Conservation (phyloP, 768 basidiomycete genomes). For the Rhizopogon rudus region DNA sequence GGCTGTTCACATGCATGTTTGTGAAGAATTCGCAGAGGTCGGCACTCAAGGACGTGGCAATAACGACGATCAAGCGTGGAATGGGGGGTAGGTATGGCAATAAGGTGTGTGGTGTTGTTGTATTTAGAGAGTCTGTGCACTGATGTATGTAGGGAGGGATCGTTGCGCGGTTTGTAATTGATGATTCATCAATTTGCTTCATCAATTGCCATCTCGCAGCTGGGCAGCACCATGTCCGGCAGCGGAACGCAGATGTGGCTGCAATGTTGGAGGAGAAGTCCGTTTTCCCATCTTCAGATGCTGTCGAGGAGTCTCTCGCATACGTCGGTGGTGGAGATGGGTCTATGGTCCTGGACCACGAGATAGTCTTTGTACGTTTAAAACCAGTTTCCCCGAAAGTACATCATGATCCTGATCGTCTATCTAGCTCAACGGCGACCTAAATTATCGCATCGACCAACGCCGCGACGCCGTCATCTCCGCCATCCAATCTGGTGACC, state of each 20-base stretch:
- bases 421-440: conserved; percentile 77
- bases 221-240: conserved; percentile 77
- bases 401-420: conserved; percentile 4
- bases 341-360: conserved; percentile 90
- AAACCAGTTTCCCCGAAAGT: background rate
- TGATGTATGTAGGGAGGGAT: conserved; percentile 68
- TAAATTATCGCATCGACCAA: conserved; percentile 97
- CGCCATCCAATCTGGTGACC: conserved; percentile 63
- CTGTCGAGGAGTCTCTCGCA: conserved; percentile 50
- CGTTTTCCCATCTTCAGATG: conserved; percentile 48
- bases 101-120: conserved; percentile 55
- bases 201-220: conserved; percentile 98
- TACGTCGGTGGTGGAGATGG: conserved; percentile 93
- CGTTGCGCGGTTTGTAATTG: conserved; percentile 82
- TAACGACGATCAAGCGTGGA: conserved; percentile 86
- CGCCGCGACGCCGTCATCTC: conserved; percentile 79
- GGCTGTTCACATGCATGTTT: conserved; percentile 75
- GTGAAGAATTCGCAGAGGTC: conserved; percentile 62
- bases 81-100: conserved; percentile 94
- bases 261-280: conserved; percentile 81
- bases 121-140: background rate
- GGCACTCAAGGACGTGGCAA: conserved; percentile 58
- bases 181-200: conserved; percentile 91
- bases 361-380: conserved; percentile 72
- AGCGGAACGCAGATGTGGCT: conserved; percentile 84